Percentiles rank a stretch among this genome's conserved stretches.
phyloP scores from a whole-genome alignment of 257 asterid species.

The Plantago elongata region DNA sequence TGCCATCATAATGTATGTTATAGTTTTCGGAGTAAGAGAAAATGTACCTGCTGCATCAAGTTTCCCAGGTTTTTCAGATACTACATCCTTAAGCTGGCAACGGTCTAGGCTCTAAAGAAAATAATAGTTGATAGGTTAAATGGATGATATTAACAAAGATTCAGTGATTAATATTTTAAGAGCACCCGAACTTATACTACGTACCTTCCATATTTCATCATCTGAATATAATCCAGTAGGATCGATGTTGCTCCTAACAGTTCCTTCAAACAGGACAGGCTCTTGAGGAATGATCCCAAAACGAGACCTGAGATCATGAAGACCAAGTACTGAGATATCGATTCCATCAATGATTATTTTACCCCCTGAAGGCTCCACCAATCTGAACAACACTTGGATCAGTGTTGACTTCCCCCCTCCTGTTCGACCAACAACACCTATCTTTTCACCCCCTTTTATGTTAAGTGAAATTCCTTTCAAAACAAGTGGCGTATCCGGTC shows the following conservation, averaged over 20 bases:
- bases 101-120: conserved; percentile 72
- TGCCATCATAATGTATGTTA: neutral
- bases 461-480: conserved; percentile 71
- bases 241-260: conserved; percentile 91
- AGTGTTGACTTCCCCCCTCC: conserved; percentile 98
- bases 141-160: neutral
- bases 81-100: conserved; percentile 96
- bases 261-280: conserved; percentile 96
- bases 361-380: conserved; percentile 94
- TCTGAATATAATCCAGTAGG: conserved; percentile 79
- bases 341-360: conserved; percentile 66
- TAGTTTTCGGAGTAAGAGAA: neutral
- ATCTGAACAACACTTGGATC: conserved; percentile 83
- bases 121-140: conserved; percentile 1
- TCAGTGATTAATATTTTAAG: too few species aligned
- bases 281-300: conserved; percentile 98
- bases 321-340: conserved; percentile 69
- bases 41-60: conserved; percentile 75
- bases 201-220: conserved; percentile 93
- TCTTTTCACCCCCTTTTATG: conserved; percentile 87
- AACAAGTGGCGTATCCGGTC: conserved; percentile 81
- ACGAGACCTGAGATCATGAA: conserved; percentile 92
- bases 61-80: conserved; percentile 71
- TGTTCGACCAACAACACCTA: conserved; percentile 94
- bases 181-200: too few species aligned